Evolutionary conservation across 805 yeast genomes (phyloP).

Genomic region (Wickerhamomyces xylosicus): DNA sequence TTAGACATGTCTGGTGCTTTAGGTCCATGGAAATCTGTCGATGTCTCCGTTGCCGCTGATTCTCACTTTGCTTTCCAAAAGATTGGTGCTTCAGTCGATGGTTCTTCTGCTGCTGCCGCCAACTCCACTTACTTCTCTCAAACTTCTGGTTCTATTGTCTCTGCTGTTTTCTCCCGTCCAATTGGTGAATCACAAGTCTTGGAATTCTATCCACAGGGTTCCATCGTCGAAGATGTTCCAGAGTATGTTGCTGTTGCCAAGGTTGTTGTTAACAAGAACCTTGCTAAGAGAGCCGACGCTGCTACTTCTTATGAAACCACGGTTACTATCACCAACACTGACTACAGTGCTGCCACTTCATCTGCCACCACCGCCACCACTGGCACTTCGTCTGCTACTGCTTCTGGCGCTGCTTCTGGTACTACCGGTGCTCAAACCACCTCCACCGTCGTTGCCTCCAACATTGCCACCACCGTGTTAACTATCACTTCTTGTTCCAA

Average conservation of each 20-base stretch:
- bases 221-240: neutral
- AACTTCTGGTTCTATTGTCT: neutral
- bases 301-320: neutral
- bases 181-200: neutral
- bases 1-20: neutral
- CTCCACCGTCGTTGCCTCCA: conserved; percentile 1
- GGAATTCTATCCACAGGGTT: neutral
- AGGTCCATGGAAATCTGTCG: neutral
- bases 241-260: neutral
- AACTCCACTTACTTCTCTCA: neutral
- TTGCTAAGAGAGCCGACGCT: neutral
- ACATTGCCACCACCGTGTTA: conserved; percentile 4
- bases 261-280: neutral
- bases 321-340: neutral
- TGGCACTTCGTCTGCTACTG: neutral
- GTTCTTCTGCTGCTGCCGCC: neutral
- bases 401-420: neutral
- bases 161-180: neutral
- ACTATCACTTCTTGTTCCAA: conserved; percentile 11
- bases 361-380: conserved; percentile 1
- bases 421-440: neutral
- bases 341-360: neutral
- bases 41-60: neutral
- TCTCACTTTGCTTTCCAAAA: neutral
- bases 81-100: neutral